Evolutionary conservation across 495 filamentous ascomycete species (phyloP).

Genomic region (Aspergillus conjunctus): DNA sequence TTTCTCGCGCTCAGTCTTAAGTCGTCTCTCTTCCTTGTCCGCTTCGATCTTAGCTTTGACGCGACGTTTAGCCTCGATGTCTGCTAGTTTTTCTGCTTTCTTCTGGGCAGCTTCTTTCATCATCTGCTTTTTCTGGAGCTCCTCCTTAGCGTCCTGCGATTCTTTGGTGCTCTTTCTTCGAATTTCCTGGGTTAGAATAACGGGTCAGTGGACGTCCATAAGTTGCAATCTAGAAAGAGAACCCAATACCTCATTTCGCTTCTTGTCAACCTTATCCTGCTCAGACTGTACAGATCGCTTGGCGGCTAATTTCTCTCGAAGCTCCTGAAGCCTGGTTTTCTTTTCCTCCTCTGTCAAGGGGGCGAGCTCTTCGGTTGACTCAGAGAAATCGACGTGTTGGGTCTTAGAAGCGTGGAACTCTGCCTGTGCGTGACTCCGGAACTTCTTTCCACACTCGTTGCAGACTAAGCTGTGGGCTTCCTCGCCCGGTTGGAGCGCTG

Average conservation of each 20-base stretch:
- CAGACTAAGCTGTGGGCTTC: conserved; percentile 70
- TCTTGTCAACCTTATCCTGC: conserved; percentile 79
- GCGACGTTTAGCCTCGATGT: conserved; percentile 81
- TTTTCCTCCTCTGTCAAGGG: conserved; percentile 93
- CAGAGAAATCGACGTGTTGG: conserved; percentile 86
- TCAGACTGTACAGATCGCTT: conserved; percentile 71
- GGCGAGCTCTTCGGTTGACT: conserved; percentile 88
- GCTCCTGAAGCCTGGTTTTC: conserved; percentile 71
- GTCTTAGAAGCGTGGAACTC: conserved; percentile 90
- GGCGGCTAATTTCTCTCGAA: conserved; percentile 69
- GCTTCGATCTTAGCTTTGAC: conserved; percentile 91
- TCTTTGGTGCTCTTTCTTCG: conserved; percentile 81
- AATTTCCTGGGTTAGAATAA: conserved; percentile 63
- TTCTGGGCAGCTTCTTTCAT: conserved; percentile 86
- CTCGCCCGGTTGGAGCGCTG: conserved; percentile 62
- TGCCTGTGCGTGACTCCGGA: conserved; percentile 75
- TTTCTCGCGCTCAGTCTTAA: conserved; percentile 80
- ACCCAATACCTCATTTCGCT: conserved; percentile 76
- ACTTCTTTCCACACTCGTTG: conserved; percentile 91
- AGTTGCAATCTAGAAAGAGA: background rate
- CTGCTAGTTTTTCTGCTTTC: conserved; percentile 81
- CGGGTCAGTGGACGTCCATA: background rate
- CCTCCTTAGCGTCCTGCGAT: conserved; percentile 76
- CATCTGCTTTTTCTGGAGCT: conserved; percentile 81
- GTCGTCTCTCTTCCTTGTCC: conserved; percentile 80